Percentiles rank a stretch among this genome's conserved stretches.
Evolutionary conservation across 768 basidiomycete genomes (phyloP).

Genomic region (Scleroderma bovista): DNA sequence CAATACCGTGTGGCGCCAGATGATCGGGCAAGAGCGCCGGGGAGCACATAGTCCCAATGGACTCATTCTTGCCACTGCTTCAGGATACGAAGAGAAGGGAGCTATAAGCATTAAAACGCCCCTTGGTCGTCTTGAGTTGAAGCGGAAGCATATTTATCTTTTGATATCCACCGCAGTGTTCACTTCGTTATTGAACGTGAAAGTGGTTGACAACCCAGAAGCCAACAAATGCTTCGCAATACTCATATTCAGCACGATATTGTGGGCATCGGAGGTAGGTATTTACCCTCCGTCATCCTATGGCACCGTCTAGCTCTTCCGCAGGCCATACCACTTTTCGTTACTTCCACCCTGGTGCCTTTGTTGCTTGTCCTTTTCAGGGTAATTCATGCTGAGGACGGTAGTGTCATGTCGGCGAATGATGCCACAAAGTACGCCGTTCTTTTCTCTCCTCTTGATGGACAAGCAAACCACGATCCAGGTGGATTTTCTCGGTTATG

Average conservation of each 20-base stretch:
- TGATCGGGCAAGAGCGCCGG: conserved; percentile 79
- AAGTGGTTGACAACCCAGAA: conserved; percentile 54
- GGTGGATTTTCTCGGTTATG: conserved; percentile 91
- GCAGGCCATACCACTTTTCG: conserved; percentile 93
- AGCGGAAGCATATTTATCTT: conserved; percentile 54
- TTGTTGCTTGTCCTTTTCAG: conserved; percentile 80
- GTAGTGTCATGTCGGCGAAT: conserved; percentile 45
- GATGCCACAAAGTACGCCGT: conserved; percentile 75
- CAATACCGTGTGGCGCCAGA: conserved; percentile 95
- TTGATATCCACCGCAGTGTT: conserved; percentile 55
- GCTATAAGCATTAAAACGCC: conserved; percentile 51
- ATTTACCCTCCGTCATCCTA: background rate
- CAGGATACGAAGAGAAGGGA: conserved; percentile 36
- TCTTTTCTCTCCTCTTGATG: conserved; percentile 4
- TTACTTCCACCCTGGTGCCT: conserved; percentile 90
- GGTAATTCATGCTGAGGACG: conserved; percentile 61
- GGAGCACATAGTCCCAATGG: conserved; percentile 38
- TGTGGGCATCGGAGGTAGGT: conserved; percentile 94
- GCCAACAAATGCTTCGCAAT: conserved; percentile 91
- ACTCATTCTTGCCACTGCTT: conserved; percentile 40
- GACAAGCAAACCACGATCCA: conserved; percentile 23
- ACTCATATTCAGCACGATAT: conserved; percentile 80
- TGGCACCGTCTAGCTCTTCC: background rate
- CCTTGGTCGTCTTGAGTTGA: conserved; percentile 61
- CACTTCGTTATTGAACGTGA: conserved; percentile 51